Conservation (phyloP, 768 basidiomycete species). For the Melanogaster broomeanus region DNA sequence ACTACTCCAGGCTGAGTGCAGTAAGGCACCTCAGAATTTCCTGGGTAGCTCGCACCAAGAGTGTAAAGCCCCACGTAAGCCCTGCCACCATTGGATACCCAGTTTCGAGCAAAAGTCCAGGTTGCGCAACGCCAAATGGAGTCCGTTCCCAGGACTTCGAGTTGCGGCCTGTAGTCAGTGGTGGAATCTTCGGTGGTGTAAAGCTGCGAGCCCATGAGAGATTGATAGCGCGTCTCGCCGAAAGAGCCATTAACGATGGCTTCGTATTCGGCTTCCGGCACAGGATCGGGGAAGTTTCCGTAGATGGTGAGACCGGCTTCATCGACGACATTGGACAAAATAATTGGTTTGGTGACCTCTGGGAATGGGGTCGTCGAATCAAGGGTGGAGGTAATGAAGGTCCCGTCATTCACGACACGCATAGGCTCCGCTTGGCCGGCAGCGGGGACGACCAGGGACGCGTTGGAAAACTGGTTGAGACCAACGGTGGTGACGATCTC, state of each 20-base stretch:
- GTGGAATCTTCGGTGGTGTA: constrained; percentile 42
- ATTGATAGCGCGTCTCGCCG: constrained; percentile 44
- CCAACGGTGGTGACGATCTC: constrained; percentile 55
- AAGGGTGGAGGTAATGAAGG: constrained; percentile 66
- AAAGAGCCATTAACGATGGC: constrained; percentile 44
- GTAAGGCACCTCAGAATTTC: constrained; percentile 55
- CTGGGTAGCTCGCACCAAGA: constrained; percentile 71
- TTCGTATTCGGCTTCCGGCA: constrained; percentile 42
- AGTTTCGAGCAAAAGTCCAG: constrained; percentile 71
- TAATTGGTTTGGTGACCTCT: constrained; percentile 58
- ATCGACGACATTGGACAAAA: constrained; percentile 70
- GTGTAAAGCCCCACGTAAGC: constrained; percentile 69
- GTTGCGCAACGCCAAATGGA: constrained; percentile 68
- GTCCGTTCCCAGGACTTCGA: constrained; percentile 66
- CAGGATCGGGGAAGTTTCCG: constrained; percentile 35
- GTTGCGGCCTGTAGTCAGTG: constrained; percentile 45
- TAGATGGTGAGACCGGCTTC: constrained; percentile 74
- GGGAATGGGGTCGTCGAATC: constrained; percentile 65
- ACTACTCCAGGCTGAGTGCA: constrained; percentile 60
- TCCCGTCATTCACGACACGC: constrained; percentile 67
- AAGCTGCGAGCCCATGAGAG: constrained; percentile 44
- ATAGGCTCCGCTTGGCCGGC: constrained; percentile 53
- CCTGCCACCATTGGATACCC: constrained; percentile 62
- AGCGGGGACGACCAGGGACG: constrained; percentile 49
- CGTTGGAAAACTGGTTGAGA: constrained; percentile 43